Base-by-base conservation (phyloP, 2,329 filamentous ascomycete species). In the Paecilomyces dactylethromorphus region DNA sequence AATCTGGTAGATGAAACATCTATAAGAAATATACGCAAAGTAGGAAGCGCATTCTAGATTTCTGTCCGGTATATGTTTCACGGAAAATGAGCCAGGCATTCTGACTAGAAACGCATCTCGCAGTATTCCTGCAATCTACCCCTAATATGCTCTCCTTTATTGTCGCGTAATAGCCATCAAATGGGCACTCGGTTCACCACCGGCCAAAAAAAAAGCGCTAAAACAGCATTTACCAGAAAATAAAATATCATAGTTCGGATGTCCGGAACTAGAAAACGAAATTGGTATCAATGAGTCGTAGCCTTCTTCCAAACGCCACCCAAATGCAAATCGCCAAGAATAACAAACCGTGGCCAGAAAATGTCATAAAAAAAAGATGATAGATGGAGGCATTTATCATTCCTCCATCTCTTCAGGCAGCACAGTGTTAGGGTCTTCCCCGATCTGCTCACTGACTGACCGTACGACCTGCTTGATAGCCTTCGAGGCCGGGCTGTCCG, bases 401-500 rank as follows among this genome's bases (percentile, higher is more conserved):
- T 62, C 65, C 32, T 62, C 58, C 62, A 64, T 56, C 7, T 68
- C 69, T 55, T 75, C 72, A 1, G 75, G 74, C 8, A 78, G 67
- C 33, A 78, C 78, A 55, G 79, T 75, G 54, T 84, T 75, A n/a
- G 81, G 76, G 63, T 87, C 79, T 58, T 89, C 76, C 2, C 87
- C 87, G 63, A 91, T 79, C 71, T 89, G 79, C 64, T 80, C 77
- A 18, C 85, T 86, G 55, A 97, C 81, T 54, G 84, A 84, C 68
- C 84, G 85, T 35, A 99, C 92, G 10, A 99, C 92, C 35, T 81
- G 80, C 76, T 86, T 88, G 61, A 99, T 84, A 2, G 93, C 92
- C 65, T 82, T 79, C 69, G 91, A 96, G 1, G 94, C 92, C 33
- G 94, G 93, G 65, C 91, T 96, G 66, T 97, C 92, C 0, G 93